Evolutionary conservation across 441 rosid species (phyloP).

Genomic region (Gossypium schwendimanii): DNA sequence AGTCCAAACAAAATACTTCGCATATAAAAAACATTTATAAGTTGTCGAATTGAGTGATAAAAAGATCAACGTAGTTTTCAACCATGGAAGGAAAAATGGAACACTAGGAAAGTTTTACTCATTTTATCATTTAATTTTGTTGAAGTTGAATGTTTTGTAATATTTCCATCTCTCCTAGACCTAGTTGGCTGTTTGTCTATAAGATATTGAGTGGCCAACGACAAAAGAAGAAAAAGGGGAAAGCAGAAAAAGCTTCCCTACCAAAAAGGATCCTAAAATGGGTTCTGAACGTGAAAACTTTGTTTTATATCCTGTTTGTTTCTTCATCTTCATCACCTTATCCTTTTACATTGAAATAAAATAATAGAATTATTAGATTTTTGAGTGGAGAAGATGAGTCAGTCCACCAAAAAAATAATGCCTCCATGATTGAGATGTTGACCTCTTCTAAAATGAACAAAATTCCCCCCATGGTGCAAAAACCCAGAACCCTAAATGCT

Average conservation of each 20-base stretch:
- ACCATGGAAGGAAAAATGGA: too few relatives aligned
- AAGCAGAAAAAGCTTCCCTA: neutral
- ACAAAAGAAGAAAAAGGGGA: constrained; percentile 24
- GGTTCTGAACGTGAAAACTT: constrained; percentile 29
- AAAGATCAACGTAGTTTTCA: too few relatives aligned
- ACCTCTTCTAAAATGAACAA: constrained; percentile 34
- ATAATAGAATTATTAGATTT: constrained; percentile 6
- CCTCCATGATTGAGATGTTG: constrained; percentile 58
- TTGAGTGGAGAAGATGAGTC: constrained; percentile 20
- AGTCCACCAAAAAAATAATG: constrained; percentile 42
- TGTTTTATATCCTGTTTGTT: constrained; percentile 30
- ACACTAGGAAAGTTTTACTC: too few relatives aligned
- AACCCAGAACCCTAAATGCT: neutral
- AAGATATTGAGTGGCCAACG: constrained; percentile 28
- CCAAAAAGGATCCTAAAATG: constrained; percentile 11
- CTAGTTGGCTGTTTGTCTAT: neutral
- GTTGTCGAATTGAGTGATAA: neutral
- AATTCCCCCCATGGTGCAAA: constrained; percentile 16
- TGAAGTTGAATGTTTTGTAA: too few relatives aligned
- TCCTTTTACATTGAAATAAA: constrained; percentile 1
- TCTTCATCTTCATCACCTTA: neutral
- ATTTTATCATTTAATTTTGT: too few relatives aligned
- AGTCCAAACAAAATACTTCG: neutral
- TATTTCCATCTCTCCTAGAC: neutral
- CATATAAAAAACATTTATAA: neutral